These are phyloP conservation scores for Pseudopithomyces maydicus DNA, from an alignment of 2,329 filamentous ascomycete genomes.

Conservation along the genomic window DNA sequence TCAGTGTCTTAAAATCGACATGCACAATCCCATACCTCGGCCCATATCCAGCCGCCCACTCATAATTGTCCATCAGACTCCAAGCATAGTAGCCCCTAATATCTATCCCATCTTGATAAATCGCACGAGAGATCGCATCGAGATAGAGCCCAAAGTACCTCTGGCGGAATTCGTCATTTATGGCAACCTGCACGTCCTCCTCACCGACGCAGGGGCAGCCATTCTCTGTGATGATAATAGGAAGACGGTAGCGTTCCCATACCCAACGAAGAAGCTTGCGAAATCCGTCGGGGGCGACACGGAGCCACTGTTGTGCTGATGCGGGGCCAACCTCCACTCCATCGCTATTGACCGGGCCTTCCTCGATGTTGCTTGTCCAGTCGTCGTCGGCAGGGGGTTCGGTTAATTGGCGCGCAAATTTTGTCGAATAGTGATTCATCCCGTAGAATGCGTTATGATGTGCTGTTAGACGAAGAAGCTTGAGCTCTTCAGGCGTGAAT, in stretches of 20 bases:
- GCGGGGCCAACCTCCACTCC: background rate
- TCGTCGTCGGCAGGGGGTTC: background rate
- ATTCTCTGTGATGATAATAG: background rate
- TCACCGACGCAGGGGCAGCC: constrained; percentile 1
- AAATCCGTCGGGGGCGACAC: background rate
- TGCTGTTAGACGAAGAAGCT: constrained; percentile 26
- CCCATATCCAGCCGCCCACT: constrained; percentile 1
- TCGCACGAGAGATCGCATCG: background rate
- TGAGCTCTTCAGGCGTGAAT: constrained; percentile 47
- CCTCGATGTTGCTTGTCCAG: background rate
- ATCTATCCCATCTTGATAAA: background rate
- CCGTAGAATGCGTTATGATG: constrained; percentile 35
- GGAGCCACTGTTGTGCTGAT: constrained; percentile 22
- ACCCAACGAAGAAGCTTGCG: background rate
- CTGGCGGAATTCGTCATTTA: background rate
- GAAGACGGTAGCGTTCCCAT: background rate
- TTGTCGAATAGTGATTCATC: constrained; percentile 46
- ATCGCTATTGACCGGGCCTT: background rate
- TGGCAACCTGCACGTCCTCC: background rate
- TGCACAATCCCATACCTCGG: background rate
- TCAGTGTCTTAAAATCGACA: background rate
- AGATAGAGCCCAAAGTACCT: background rate
- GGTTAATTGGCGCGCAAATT: background rate
- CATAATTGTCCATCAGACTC: constrained; percentile 2
- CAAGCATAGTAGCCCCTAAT: background rate